Evolutionary conservation across 306 rosid genomes (phyloP), one percentile per base, ranked within the genome.

Genomic region (Prunus mira): DNA sequence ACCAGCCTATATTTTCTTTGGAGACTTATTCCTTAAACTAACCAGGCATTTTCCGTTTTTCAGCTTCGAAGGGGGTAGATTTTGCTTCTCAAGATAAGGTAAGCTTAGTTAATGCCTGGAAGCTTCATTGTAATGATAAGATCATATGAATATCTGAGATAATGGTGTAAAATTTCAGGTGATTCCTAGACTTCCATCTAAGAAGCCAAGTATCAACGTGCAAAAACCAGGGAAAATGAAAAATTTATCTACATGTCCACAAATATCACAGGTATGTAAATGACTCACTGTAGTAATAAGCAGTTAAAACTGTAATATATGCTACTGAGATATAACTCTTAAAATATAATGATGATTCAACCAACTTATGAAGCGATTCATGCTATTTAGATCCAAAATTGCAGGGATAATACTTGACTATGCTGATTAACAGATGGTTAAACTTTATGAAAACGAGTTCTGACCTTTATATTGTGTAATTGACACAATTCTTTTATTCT

Each of bases 31-130:
- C 71, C 32, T 62, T 45, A 54, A 9, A 61, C 76, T 82, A 51
- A 78, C 49, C 18, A n/a, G 78, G 74, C 41, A 54, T 67, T 55
- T 7, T 76, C 52, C 34, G 2, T 45, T 84, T 87, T 86, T 64
- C 97, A 96, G 99, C 87, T 82, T 68, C 81, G 0, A 85, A 84
- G 70, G 82, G 78, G 74, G 76, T 72, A 63, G 85, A 82, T 55
- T 14, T 52, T 56, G 82, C 84, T 76, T 78, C 93, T 79, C 90
- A 73, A 55, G 79, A 81, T 61, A 91, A 92, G 96, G 99, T 87
- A 94, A 81, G 73, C 80, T 56, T 15, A 69, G 51, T 58, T 65
- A 55, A 68, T 38, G 50, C 24, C 52, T 54, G 64, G 22, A 55
- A 76, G 65, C 78, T 74, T 34, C 27, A 52, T 76, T 75, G 63